Conservation (phyloP, 78 protist species). For the Isochrysis galbana region DNA sequence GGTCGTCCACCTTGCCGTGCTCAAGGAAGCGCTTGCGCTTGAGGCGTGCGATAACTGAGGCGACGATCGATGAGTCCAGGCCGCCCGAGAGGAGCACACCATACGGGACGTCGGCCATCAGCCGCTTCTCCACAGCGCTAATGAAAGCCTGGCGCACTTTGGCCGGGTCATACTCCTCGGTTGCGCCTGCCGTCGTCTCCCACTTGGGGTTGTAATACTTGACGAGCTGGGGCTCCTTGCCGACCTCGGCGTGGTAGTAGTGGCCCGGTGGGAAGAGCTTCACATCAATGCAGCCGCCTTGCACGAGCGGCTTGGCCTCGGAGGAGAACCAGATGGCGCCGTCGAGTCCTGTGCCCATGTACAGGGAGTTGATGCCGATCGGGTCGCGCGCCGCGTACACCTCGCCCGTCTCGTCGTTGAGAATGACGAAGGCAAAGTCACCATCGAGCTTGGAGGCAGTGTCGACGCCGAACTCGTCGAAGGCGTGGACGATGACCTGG, state of each 20-base stretch:
- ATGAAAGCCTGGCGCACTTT: neutral
- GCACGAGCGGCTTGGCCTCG: slow-evolving; percentile 20
- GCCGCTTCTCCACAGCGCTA: neutral
- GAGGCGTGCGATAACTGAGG: slow-evolving; percentile 16
- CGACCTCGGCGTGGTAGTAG: neutral
- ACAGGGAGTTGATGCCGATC: neutral
- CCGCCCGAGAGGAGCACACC: slow-evolving; percentile 41
- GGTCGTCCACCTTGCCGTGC: neutral
- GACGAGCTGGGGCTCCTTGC: neutral
- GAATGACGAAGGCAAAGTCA: slow-evolving; percentile 13
- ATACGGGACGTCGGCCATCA: slow-evolving; percentile 47
- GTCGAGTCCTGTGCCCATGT: slow-evolving; percentile 26
- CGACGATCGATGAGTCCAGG: slow-evolving; percentile 46
- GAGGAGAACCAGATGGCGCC: neutral
- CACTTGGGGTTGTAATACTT: neutral
- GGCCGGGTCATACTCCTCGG: neutral
- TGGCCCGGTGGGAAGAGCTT: neutral
- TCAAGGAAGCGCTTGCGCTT: neutral
- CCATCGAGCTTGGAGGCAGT: slow-evolving; percentile 17
- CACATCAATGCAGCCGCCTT: neutral
- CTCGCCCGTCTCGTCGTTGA: slow-evolving; percentile 8
- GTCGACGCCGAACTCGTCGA: slow-evolving; percentile 20
- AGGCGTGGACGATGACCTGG: slow-evolving; percentile 5
- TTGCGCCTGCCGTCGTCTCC: neutral
- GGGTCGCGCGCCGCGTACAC: slow-evolving; percentile 30